Conservation (phyloP, 2,329 filamentous ascomycete species). For the Penicillium sp. region DNA sequence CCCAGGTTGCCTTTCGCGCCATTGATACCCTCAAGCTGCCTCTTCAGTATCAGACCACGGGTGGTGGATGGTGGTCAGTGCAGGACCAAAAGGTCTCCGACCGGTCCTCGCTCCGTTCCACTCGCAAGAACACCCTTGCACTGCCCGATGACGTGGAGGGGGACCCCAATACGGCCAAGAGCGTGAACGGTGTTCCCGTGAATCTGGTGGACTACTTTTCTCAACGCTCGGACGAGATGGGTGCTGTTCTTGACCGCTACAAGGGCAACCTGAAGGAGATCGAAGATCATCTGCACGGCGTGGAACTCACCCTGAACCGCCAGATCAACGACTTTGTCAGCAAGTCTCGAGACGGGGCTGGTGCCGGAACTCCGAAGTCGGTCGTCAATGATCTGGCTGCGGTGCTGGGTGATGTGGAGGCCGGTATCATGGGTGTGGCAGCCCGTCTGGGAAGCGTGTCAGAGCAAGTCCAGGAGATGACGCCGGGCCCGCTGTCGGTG, state of each 20-base stretch:
- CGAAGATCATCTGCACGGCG: constrained; percentile 64
- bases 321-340: constrained; percentile 60
- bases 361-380: constrained; percentile 48
- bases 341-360: constrained; percentile 42
- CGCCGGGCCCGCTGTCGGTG: constrained; percentile 44
- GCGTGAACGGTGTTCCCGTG: constrained; percentile 55
- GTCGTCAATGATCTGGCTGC: constrained; percentile 53
- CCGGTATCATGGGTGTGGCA: constrained; percentile 65
- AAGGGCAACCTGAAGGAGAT: constrained; percentile 64
- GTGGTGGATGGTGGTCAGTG: constrained; percentile 44
- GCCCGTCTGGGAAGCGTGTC: constrained; percentile 61
- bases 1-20: constrained; percentile 70
- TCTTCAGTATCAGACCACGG: constrained; percentile 59
- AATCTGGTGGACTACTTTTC: constrained; percentile 68
- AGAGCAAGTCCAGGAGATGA: constrained; percentile 63
- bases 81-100: constrained; percentile 44
- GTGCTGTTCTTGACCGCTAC: constrained; percentile 59
- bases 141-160: constrained; percentile 50
- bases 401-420: constrained; percentile 66
- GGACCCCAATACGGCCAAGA: constrained; percentile 42
- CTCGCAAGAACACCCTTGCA: constrained; percentile 48
- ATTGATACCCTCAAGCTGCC: constrained; percentile 76
- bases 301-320: constrained; percentile 62
- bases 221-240: constrained; percentile 63
- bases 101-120: constrained; percentile 41